phyloP scores from a whole-genome alignment of 257 asterid genomes.

The Solanum dulcamara region DNA sequence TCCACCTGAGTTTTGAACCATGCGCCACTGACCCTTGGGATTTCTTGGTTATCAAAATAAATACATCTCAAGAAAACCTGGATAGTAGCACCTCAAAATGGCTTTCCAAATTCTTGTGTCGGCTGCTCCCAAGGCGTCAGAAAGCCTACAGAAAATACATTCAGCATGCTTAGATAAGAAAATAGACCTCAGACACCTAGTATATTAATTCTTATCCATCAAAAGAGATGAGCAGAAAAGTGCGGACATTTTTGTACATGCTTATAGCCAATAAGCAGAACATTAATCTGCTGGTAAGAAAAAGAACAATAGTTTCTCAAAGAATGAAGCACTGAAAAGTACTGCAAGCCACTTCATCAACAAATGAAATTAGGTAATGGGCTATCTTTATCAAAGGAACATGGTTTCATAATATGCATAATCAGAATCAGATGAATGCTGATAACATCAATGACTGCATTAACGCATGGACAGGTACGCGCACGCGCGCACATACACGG shows the following conservation, averaged over 20 bases:
- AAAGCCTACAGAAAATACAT: slow-evolving; percentile 23
- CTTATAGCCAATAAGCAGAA: neutral
- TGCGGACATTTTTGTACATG: neutral
- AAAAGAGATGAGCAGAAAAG: neutral
- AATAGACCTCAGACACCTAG: neutral
- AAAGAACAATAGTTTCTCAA: neutral
- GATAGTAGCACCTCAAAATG: slow-evolving; percentile 22
- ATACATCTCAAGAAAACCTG: neutral
- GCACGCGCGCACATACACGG: neutral
- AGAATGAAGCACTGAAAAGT: neutral
- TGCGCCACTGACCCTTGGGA: neutral
- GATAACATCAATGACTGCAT: neutral
- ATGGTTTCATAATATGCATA: neutral
- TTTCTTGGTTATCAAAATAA: neutral
- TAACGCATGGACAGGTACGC: neutral
- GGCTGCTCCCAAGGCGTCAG: slow-evolving; percentile 51
- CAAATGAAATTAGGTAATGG: neutral
- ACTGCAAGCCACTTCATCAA: neutral
- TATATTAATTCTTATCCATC: neutral
- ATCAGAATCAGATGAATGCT: neutral
- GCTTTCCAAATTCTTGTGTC: slow-evolving; percentile 38
- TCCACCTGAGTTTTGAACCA: neutral
- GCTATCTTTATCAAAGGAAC: neutral
- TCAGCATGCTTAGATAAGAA: slow-evolving; percentile 1
- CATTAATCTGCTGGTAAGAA: neutral